Evolutionary conservation across 2,329 filamentous ascomycete genomes (phyloP).

Genomic region (Chaetomium sp.): DNA sequence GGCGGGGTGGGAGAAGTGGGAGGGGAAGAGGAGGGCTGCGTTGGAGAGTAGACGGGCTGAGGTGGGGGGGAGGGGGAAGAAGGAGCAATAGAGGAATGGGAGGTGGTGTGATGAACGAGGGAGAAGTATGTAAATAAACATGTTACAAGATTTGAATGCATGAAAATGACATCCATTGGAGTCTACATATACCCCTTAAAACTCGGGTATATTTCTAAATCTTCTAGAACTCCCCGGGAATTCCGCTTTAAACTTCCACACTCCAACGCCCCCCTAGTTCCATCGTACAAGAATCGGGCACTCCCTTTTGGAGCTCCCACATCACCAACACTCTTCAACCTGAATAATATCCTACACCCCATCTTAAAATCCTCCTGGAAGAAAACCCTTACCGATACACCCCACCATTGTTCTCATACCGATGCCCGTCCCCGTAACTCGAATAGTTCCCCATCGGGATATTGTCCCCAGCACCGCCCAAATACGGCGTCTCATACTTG

Average conservation of each 20-base stretch:
- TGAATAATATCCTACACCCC: too few relatives aligned
- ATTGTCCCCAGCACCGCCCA: background rate
- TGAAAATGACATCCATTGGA: too few relatives aligned
- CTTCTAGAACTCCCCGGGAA: background rate
- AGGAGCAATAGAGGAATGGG: background rate
- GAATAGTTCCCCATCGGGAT: constrained; percentile 7
- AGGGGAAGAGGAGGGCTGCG: constrained; percentile 39
- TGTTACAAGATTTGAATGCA: background rate
- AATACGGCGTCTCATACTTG: constrained; percentile 8
- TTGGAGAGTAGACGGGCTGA: constrained; percentile 7
- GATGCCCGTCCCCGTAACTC: background rate
- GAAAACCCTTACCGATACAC: background rate
- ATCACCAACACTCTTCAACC: too few relatives aligned
- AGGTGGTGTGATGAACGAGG: background rate
- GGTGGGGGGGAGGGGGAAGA: background rate
- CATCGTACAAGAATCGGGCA: too few relatives aligned
- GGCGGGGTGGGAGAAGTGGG: constrained; percentile 92
- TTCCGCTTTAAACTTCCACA: background rate
- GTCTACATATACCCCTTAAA: too few relatives aligned
- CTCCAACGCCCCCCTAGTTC: too few relatives aligned
- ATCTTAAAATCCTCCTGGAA: too few relatives aligned
- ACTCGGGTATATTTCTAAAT: background rate
- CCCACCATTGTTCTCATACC: constrained; percentile 7
- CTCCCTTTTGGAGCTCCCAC: too few relatives aligned
- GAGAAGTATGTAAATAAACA: background rate